Evolutionary conservation across 192 early-diverging fungal species (phyloP).

Genomic region (Coemansia nantahalensis): DNA sequence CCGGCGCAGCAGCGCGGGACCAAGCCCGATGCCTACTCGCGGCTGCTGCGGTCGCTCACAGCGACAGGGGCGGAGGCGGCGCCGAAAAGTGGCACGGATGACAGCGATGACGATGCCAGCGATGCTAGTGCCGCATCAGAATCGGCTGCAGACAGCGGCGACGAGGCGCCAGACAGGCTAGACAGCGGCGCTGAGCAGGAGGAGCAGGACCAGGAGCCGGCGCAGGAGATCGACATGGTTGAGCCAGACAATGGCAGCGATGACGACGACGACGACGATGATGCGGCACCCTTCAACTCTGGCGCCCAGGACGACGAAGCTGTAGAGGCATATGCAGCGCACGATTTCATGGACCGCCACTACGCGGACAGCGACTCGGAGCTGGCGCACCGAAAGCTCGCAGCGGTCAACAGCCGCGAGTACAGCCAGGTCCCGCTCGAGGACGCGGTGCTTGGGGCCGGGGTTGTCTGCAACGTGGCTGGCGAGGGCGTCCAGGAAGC

Average conservation of each 20-base stretch:
- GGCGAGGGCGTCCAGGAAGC: conserved; percentile 17
- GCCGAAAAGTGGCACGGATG: conserved; percentile 48
- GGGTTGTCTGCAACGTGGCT: conserved; percentile 23
- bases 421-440: conserved; percentile 30
- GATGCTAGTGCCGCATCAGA: not conserved
- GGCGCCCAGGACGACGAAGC: conserved; percentile 4
- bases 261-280: conserved; percentile 4
- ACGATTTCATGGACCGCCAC: conserved; percentile 42
- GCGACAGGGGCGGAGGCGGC: not conserved
- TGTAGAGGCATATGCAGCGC: conserved; percentile 16
- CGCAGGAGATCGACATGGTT: conserved; percentile 29
- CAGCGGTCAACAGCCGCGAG: conserved; percentile 39
- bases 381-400: conserved; percentile 38
- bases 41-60: conserved; percentile 32
- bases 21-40: conserved; percentile 32
- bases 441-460: conserved; percentile 35
- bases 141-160: no score
- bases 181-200: conserved; percentile 1
- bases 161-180: not conserved
- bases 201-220: no score
- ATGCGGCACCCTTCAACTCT: not conserved
- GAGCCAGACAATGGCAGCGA: conserved; percentile 7
- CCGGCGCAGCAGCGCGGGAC: conserved; percentile 8
- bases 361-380: conserved; percentile 27
- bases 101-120: not conserved